Conservation (phyloP, 2,329 filamentous ascomycete species). For the Talaromyces sp. region DNA sequence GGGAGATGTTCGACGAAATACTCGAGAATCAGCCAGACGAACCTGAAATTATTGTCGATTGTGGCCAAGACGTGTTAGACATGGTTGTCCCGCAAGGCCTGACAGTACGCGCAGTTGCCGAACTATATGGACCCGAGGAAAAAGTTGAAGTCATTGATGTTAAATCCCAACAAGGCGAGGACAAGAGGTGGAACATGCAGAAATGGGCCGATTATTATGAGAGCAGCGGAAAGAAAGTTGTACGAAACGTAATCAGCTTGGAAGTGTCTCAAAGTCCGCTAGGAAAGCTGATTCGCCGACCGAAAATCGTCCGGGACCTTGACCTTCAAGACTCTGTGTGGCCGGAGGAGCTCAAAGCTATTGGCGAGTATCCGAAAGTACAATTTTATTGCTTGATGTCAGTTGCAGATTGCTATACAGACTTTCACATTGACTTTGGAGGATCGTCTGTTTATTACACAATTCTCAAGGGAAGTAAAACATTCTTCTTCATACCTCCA, state of each 20-base stretch:
- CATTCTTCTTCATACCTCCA: slow-evolving; percentile 68
- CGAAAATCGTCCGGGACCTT: slow-evolving; percentile 62
- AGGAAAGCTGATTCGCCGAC: slow-evolving; percentile 59
- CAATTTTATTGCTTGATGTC: slow-evolving; percentile 70
- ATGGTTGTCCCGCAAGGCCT: slow-evolving; percentile 65
- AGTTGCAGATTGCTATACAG: slow-evolving; percentile 66
- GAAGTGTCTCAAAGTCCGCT: slow-evolving; percentile 63
- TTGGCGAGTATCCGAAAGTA: slow-evolving; percentile 59
- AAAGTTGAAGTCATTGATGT: slow-evolving; percentile 66
- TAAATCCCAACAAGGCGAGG: slow-evolving; percentile 63
- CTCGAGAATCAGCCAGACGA: slow-evolving; percentile 31
- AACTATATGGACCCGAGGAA: slow-evolving; percentile 61
- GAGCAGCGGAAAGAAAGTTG: slow-evolving; percentile 55
- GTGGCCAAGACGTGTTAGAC: slow-evolving; percentile 62
- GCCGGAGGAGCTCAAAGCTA: slow-evolving; percentile 50
- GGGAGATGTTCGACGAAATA: slow-evolving; percentile 41
- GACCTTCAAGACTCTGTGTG: slow-evolving; percentile 52
- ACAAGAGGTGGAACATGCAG: slow-evolving; percentile 61
- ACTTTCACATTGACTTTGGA: slow-evolving; percentile 70
- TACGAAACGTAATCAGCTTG: slow-evolving; percentile 66
- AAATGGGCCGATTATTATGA: slow-evolving; percentile 68
- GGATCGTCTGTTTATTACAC: slow-evolving; percentile 69
- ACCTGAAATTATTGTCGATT: slow-evolving; percentile 50
- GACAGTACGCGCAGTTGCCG: slow-evolving; percentile 60
- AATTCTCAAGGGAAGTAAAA: slow-evolving; percentile 65